Evolutionary conservation across 139 green algal genomes (phyloP).

Genomic region (Coccomyxa sp.): DNA sequence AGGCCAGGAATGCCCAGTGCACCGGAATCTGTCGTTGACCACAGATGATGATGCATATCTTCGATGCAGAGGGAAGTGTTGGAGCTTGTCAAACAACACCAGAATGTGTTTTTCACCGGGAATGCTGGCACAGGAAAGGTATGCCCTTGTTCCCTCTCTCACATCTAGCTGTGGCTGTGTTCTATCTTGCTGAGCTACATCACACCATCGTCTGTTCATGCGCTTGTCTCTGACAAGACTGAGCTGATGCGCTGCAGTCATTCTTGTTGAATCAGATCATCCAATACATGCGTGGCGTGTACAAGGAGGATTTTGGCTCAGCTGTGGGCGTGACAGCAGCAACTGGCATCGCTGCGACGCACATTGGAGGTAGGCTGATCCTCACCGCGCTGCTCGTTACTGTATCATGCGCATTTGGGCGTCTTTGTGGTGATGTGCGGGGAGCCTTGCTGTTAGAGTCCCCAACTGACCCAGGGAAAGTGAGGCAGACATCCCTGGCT

Average conservation of each 20-base stretch:
- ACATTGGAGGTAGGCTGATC: conserved; percentile 55
- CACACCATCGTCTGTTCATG: no score
- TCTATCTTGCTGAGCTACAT: no score
- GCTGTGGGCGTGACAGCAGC: conserved; percentile 48
- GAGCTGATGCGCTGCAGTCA: conserved; percentile 19
- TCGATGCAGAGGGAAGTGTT: conserved; percentile 35
- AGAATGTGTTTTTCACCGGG: conserved; percentile 70
- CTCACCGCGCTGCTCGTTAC: background rate
- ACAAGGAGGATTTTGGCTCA: conserved; percentile 26
- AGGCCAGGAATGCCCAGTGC: background rate
- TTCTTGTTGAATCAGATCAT: conserved; percentile 56
- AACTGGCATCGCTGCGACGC: conserved; percentile 68
- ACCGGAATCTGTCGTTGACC: background rate
- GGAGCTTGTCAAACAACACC: conserved; percentile 35
- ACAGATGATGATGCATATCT: no score
- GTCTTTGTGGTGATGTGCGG: no score
- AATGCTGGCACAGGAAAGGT: conserved; percentile 45
- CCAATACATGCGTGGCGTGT: conserved; percentile 23
- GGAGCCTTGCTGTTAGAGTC: no score
- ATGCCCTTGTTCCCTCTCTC: no score
- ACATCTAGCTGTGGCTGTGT: no score
- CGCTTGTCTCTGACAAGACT: background rate
- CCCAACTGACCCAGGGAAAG: no score
- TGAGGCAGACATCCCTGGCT: no score
- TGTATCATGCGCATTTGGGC: background rate